Evolutionary conservation across 495 filamentous ascomycete genomes (phyloP).

Genomic region (Annulohypoxylon maeteangense): DNA sequence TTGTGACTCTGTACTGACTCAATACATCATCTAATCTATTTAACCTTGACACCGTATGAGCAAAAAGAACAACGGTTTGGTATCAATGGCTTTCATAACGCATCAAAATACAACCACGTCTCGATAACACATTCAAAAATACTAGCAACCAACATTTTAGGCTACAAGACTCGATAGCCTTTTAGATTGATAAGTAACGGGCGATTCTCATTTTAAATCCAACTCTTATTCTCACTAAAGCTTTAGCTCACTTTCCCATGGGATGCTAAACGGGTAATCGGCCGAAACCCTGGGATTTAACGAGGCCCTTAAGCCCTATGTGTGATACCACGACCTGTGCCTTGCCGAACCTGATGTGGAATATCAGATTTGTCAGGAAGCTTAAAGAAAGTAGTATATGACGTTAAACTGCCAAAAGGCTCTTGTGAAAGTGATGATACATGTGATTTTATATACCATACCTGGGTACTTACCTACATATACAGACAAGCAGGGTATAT

Average conservation of each 20-base stretch:
- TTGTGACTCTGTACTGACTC: slow-evolving; percentile 31
- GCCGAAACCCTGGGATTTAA: slow-evolving; percentile 25
- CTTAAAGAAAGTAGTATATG: not conserved
- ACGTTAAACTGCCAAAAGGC: slow-evolving; percentile 8
- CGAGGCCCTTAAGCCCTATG: slow-evolving; percentile 8
- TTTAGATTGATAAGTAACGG: not conserved
- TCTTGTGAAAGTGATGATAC: not conserved
- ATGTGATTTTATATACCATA: not conserved
- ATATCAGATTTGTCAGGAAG: slow-evolving; percentile 1
- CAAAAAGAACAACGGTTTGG: slow-evolving; percentile 1
- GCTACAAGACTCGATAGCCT: slow-evolving; percentile 9
- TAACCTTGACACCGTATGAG: slow-evolving; percentile 23
- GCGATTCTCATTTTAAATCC: slow-evolving; percentile 15
- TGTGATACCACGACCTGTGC: slow-evolving; percentile 3
- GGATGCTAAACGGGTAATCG: slow-evolving; percentile 14
- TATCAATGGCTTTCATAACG: slow-evolving; percentile 18
- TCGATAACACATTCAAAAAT: slow-evolving; percentile 18
- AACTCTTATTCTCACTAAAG: slow-evolving; percentile 10
- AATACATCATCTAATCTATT: slow-evolving; percentile 6
- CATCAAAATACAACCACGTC: slow-evolving; percentile 14
- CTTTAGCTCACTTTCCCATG: slow-evolving; percentile 7
- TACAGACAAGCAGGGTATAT: not conserved
- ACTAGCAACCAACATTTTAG: not conserved
- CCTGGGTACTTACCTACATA: not conserved
- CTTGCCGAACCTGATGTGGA: slow-evolving; percentile 7